Base-by-base conservation (phyloP, 2,329 filamentous ascomycete species). In the Xylariales sp. region DNA sequence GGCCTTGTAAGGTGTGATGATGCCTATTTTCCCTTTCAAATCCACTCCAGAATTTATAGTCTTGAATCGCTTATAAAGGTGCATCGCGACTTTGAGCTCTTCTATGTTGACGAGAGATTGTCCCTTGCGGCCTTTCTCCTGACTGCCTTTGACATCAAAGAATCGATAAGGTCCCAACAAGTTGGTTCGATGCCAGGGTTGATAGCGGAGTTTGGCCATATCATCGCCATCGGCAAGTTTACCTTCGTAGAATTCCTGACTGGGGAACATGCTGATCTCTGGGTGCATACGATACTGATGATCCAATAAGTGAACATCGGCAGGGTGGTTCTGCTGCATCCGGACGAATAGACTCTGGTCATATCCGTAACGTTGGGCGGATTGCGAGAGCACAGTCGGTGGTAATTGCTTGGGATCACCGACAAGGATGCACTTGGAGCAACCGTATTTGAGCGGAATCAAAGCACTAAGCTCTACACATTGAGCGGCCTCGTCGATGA, bases 241-340 rank as follows among this genome's bases (percentile, higher is more conserved):
- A 19, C 87, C 81, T 56, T 97, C 88, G 65, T 98, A 98, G 65
- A 98, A 98, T 36, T 90, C 84, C 50, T 76, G 70, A 60, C 89
- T 95, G 2, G 94, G 93, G 60, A 96, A 98, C 37, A 71, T 62
- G 61, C 89, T 95, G 58, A 98, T 98, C 49, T 93, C 88, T 0
- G 94, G 93, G 65, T 98, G 93, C 94, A 98, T 98, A 63, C 93
- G 93, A 60, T 98, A 98, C 57, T 98, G 93, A 40, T 85, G 93
- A 56, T 97, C 91, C n/a, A 98, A 78, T 18, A 98, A 73, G 66
- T 98, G 91, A 13, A 98, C 82, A 47, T 94, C 85, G 21, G 85
- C 71, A 1, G 88, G 87, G 52, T 91, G 83, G 47, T 96, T 96
- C 53, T 83, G 82, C 58, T 97, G 93, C 91, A 98, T 98, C 23